Evolutionary conservation across 2,329 filamentous ascomycete species (phyloP).

Genomic region (Arthroderma sp.): DNA sequence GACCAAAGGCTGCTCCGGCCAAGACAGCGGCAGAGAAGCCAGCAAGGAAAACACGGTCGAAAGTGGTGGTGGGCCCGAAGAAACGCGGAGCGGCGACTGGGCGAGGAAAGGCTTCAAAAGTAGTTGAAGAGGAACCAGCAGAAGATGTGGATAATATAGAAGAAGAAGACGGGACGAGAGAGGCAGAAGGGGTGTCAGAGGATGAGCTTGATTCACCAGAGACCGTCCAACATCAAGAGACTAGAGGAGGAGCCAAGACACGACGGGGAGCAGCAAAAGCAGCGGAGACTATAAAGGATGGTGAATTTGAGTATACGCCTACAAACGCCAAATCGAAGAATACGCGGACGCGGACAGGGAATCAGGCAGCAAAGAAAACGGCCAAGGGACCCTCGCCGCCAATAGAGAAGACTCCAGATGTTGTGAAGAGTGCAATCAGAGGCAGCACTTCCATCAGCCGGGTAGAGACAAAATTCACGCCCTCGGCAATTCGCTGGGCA

Average conservation of each 20-base stretch:
- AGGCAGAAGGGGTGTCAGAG: constrained; percentile 25
- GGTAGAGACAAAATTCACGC: background rate
- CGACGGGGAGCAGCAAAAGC: constrained; percentile 17
- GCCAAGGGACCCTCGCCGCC: background rate
- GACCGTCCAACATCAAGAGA: constrained; percentile 17
- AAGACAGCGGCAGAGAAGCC: constrained; percentile 30
- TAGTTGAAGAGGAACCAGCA: background rate
- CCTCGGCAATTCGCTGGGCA: background rate
- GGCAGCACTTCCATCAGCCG: background rate
- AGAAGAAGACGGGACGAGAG: constrained; percentile 21
- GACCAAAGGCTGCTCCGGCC: constrained; percentile 31
- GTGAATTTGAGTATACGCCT: constrained; percentile 33
- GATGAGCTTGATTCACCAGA: constrained; percentile 21
- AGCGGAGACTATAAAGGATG: constrained; percentile 26
- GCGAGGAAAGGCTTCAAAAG: constrained; percentile 18
- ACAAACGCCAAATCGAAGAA: constrained; percentile 17
- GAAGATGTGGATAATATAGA: constrained; percentile 1
- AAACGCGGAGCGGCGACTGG: constrained; percentile 20
- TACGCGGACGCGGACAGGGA: constrained; percentile 15
- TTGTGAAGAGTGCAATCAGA: background rate
- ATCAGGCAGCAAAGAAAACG: background rate
- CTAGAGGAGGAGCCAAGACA: constrained; percentile 17
- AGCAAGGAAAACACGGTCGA: constrained; percentile 22
- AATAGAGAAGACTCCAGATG: background rate
- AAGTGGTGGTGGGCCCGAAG: constrained; percentile 15